Percentiles rank a stretch among this genome's conserved stretches.
These are phyloP conservation scores for Scutellaria minor DNA, from an alignment of 257 asterid genomes.

Conservation along the genomic window DNA sequence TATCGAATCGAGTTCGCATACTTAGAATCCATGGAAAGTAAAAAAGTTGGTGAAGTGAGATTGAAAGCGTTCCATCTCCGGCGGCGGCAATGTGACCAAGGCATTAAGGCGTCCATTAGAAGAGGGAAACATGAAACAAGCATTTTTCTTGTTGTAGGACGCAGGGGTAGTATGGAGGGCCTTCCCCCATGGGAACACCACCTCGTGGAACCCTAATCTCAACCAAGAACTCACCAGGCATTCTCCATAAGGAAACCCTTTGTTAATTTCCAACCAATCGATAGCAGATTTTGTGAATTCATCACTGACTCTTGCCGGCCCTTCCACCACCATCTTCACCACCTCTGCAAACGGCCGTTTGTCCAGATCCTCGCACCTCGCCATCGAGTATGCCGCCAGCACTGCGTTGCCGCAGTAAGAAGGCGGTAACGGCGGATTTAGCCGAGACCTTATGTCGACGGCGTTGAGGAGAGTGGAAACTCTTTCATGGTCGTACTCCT, in stretches of 20 bases:
- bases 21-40: too few species aligned
- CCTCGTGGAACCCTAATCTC: constrained; percentile 61
- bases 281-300: constrained; percentile 68
- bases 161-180: constrained; percentile 65
- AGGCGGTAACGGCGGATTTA: constrained; percentile 63
- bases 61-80: constrained; percentile 42
- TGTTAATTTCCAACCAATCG: constrained; percentile 69
- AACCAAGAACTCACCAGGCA: constrained; percentile 77
- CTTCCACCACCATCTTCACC: constrained; percentile 56
- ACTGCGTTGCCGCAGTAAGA: constrained; percentile 68
- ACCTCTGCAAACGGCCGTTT: constrained; percentile 44
- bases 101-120: constrained; percentile 35
- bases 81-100: constrained; percentile 40
- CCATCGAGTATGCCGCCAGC: constrained; percentile 50
- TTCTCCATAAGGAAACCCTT: constrained; percentile 80
- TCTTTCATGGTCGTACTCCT: constrained; percentile 23
- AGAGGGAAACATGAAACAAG: constrained; percentile 44
- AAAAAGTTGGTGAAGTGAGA: constrained; percentile 26
- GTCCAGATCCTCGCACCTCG: constrained; percentile 42
- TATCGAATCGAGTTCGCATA: too few species aligned
- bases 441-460: constrained; percentile 56
- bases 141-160: constrained; percentile 42
- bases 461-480: constrained; percentile 57
- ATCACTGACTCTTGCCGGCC: constrained; percentile 47
- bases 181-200: constrained; percentile 80